Evolutionary conservation across 1,139 yeast genomes (phyloP).

Genomic region (Lodderomyces elongisporus): DNA sequence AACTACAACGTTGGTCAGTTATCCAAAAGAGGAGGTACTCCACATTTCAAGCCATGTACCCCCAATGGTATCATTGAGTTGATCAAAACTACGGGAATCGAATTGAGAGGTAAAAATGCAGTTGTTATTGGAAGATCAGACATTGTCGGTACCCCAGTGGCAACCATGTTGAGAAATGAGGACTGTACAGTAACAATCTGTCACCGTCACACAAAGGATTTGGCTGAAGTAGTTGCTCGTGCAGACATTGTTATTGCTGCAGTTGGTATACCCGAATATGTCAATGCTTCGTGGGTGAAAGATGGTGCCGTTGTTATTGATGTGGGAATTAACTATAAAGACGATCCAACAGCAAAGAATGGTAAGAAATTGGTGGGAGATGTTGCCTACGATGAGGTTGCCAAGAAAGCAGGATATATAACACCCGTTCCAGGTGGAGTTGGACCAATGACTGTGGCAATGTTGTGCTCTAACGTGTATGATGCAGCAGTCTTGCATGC

Average conservation of each 20-base stretch:
- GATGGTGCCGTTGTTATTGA: slow-evolving; percentile 67
- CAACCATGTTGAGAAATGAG: slow-evolving; percentile 62
- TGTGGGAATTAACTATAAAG: slow-evolving; percentile 74
- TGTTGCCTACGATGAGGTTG: slow-evolving; percentile 60
- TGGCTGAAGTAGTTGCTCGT: slow-evolving; percentile 46
- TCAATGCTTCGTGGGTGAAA: slow-evolving; percentile 70
- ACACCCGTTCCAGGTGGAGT: slow-evolving; percentile 86
- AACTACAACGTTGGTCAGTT: slow-evolving; percentile 73
- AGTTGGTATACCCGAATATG: slow-evolving; percentile 66
- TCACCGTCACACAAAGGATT: slow-evolving; percentile 54
- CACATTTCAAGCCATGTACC: slow-evolving; percentile 71
- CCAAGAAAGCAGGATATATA: slow-evolving; percentile 52
- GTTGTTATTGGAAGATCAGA: slow-evolving; percentile 80
- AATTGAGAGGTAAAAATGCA: slow-evolving; percentile 61
- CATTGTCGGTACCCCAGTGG: slow-evolving; percentile 78
- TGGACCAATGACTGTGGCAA: slow-evolving; percentile 87
- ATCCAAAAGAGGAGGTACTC: slow-evolving; percentile 67
- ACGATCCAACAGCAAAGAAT: slow-evolving; percentile 57
- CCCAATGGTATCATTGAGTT: slow-evolving; percentile 73
- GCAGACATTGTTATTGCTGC: slow-evolving; percentile 79
- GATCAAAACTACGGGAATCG: slow-evolving; percentile 57
- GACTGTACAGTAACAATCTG: slow-evolving; percentile 76
- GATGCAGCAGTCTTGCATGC: slow-evolving; percentile 59
- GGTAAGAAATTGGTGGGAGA: slow-evolving; percentile 73
- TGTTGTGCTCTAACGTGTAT: slow-evolving; percentile 67